A percentile compares a stretch with the other conserved stretches of the same genome.
These are phyloP conservation scores for Pythium plurisporium DNA, from an alignment of 352 stramenopile genomes.

Conservation along the genomic window DNA sequence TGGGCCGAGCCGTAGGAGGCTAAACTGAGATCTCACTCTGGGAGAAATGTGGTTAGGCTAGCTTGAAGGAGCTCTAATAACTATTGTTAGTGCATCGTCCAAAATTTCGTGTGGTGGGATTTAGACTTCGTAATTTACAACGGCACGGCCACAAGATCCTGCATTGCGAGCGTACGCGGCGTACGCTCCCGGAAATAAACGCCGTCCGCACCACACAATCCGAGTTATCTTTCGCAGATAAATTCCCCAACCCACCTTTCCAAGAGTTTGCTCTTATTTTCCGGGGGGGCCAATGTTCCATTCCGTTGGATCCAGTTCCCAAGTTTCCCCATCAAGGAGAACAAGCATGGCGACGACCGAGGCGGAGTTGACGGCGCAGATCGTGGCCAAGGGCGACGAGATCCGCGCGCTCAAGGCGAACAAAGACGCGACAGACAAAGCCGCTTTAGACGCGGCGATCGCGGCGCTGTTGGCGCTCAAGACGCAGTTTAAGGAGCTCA, in stretches of 20 bases:
- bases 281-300: slow-evolving; percentile 8
- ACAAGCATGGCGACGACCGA: slow-evolving; percentile 30
- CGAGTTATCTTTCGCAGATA: no score
- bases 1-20: slow-evolving; percentile 8
- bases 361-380: slow-evolving; percentile 51
- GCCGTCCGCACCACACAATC: slow-evolving; percentile 13
- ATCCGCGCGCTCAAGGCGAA: slow-evolving; percentile 64
- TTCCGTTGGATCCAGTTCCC: slow-evolving; percentile 9
- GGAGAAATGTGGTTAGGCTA: no score
- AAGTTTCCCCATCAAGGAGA: background rate
- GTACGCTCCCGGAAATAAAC: slow-evolving; percentile 18
- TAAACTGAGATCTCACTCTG: no score
- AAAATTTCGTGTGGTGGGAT: slow-evolving; percentile 13
- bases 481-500: slow-evolving; percentile 68
- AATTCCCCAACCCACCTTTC: background rate
- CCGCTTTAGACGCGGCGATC: slow-evolving; percentile 46
- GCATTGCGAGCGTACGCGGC: slow-evolving; percentile 17
- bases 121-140: slow-evolving; percentile 12
- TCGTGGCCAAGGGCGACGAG: slow-evolving; percentile 61
- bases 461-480: slow-evolving; percentile 67
- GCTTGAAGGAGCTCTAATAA: background rate
- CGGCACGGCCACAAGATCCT: slow-evolving; percentile 13
- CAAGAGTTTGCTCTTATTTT: slow-evolving; percentile 1
- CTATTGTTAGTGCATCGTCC: background rate
- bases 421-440: slow-evolving; percentile 48